Evolutionary conservation across 1,139 yeast genomes (phyloP).

Genomic region (Candida frijolesensis): DNA sequence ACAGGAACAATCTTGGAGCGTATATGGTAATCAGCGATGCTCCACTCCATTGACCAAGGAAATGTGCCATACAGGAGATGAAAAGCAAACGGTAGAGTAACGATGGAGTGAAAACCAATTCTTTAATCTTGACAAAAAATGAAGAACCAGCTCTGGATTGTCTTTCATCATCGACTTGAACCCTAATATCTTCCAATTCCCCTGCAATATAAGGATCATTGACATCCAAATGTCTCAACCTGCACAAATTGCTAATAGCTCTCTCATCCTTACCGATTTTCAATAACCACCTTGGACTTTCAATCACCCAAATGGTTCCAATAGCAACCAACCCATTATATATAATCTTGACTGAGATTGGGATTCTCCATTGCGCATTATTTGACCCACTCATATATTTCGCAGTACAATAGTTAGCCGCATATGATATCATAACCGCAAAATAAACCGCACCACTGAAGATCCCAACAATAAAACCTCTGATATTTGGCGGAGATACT

Average conservation of each 20-base stretch:
- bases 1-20: conserved; percentile 51
- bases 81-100: conserved; percentile 43
- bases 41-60: conserved; percentile 60
- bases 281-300: conserved; percentile 45
- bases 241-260: conserved; percentile 36
- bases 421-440: conserved; percentile 19
- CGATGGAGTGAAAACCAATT: conserved; percentile 33
- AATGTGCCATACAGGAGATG: conserved; percentile 41
- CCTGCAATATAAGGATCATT: conserved; percentile 50
- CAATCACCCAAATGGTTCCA: conserved; percentile 15
- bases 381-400: conserved; percentile 1
- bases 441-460: conserved; percentile 57
- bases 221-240: conserved; percentile 45
- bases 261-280: conserved; percentile 31
- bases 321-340: conserved; percentile 1
- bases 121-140: conserved; percentile 27
- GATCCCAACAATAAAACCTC: conserved; percentile 52
- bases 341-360: neutral
- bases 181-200: conserved; percentile 48
- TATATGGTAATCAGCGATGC: conserved; percentile 58
- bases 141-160: conserved; percentile 33
- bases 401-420: conserved; percentile 3
- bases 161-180: conserved; percentile 35
- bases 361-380: neutral
- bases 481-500: conserved; percentile 47